Evolutionary conservation across 2,329 filamentous ascomycete species (phyloP).

Genomic region (Penicillium freii): DNA sequence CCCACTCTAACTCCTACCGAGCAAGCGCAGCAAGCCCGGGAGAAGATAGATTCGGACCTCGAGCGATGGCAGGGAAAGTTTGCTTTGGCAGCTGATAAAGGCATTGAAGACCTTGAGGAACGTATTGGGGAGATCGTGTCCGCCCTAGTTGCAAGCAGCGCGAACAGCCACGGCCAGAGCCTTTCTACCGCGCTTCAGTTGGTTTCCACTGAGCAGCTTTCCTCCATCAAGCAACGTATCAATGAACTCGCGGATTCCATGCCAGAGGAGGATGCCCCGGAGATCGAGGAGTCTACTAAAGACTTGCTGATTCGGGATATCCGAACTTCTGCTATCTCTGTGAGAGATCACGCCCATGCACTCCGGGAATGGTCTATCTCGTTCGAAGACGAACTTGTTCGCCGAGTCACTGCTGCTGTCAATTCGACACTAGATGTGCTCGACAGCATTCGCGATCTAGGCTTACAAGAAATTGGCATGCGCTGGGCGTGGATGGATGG

Average conservation of each 20-base stretch:
- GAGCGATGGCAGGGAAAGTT: constrained; percentile 87
- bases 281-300: constrained; percentile 52
- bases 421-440: constrained; percentile 79
- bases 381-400: constrained; percentile 68
- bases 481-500: constrained; percentile 93
- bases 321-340: constrained; percentile 65
- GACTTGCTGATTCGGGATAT: constrained; percentile 57
- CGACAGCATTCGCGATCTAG: constrained; percentile 76
- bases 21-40: constrained; percentile 48
- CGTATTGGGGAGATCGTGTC: constrained; percentile 69
- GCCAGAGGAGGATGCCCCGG: constrained; percentile 56
- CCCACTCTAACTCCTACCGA: constrained; percentile 46
- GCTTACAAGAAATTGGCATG: constrained; percentile 88
- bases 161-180: constrained; percentile 38
- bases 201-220: constrained; percentile 62
- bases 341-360: constrained; percentile 74
- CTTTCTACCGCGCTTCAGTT: constrained; percentile 68
- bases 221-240: constrained; percentile 66
- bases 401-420: constrained; percentile 69
- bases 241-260: constrained; percentile 55
- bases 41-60: constrained; percentile 74
- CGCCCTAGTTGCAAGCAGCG: constrained; percentile 66
- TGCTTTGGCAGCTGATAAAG: constrained; percentile 78
- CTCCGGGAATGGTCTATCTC: constrained; percentile 73
- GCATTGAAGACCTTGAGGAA: constrained; percentile 64